phyloP scores from a whole-genome alignment of 164 flowering plant genomes.

The Sedum album region DNA sequence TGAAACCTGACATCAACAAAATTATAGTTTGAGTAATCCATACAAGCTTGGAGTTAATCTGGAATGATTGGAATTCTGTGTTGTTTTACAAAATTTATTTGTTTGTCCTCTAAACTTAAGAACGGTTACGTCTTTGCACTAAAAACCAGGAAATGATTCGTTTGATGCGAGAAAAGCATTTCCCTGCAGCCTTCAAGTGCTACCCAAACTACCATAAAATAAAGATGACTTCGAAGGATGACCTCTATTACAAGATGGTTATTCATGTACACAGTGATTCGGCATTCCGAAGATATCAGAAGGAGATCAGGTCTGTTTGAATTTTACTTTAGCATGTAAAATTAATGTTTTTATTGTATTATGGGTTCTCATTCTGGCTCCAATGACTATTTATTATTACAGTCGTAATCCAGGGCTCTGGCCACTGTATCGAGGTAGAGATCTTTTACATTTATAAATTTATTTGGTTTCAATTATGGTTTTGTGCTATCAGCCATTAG shows the following conservation, averaged over 20 bases:
- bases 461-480: not conserved
- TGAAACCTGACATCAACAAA: not conserved
- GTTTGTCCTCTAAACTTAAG: constrained; percentile 6
- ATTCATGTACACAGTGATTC: constrained; percentile 88
- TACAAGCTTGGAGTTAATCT: not conserved
- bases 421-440: constrained; percentile 92
- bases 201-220: constrained; percentile 70
- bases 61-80: not conserved
- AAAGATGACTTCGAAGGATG: constrained; percentile 43
- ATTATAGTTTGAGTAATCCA: not conserved
- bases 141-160: constrained; percentile 79
- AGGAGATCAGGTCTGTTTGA: constrained; percentile 71
- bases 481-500: not conserved
- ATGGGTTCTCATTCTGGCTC: not conserved
- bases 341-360: not conserved
- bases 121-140: constrained; percentile 11
- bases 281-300: constrained; percentile 70
- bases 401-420: constrained; percentile 77
- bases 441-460: not conserved
- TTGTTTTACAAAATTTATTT: not conserved
- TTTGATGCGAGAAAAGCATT: constrained; percentile 68
- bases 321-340: not conserved
- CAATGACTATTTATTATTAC: constrained; percentile 18
- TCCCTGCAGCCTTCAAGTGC: constrained; percentile 80
- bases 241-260: constrained; percentile 75